These are phyloP conservation scores for Aspergillus tamarii DNA, from an alignment of 2,329 filamentous ascomycete species.

Conservation along the genomic window DNA sequence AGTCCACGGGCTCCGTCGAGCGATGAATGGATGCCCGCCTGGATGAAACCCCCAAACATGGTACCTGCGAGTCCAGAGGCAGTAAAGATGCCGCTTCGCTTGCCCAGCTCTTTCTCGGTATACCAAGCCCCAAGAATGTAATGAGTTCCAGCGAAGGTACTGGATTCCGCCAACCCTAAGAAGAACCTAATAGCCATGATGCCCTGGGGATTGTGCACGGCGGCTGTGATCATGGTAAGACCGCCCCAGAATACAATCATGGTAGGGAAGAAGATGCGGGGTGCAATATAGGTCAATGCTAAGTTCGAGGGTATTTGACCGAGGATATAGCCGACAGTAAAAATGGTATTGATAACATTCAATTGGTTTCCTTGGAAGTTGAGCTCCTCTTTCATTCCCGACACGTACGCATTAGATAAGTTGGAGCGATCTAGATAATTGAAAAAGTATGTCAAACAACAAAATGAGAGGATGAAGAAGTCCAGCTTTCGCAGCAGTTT, in stretches of 20 bases:
- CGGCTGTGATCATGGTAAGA: conserved; percentile 38
- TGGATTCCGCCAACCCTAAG: conserved; percentile 37
- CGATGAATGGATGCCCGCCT: conserved; percentile 38
- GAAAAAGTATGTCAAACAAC: conserved; percentile 53
- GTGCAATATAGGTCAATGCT: conserved; percentile 31
- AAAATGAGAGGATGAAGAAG: conserved; percentile 51
- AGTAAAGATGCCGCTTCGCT: conserved; percentile 41
- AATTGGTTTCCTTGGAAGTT: conserved; percentile 35
- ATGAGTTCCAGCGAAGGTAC: conserved; percentile 39
- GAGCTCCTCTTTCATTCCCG: conserved; percentile 41
- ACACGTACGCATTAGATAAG: conserved; percentile 52
- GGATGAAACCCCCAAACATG: conserved; percentile 43
- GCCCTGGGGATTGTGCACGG: conserved; percentile 30
- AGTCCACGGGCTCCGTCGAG: conserved; percentile 31
- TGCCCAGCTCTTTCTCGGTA: conserved; percentile 43
- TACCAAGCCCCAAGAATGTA: conserved; percentile 50
- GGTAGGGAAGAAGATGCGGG: conserved; percentile 30
- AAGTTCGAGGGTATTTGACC: conserved; percentile 29
- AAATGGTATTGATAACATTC: conserved; percentile 30
- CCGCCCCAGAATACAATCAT: conserved; percentile 37
- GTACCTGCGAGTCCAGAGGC: conserved; percentile 38
- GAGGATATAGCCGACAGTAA: conserved; percentile 30
- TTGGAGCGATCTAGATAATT: conserved; percentile 54
- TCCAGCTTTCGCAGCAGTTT: conserved; percentile 32
- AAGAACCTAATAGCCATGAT: conserved; percentile 45